Evolutionary conservation across 1,284 basidiomycete species (phyloP).

Genomic region (Rhizopogon parksii): DNA sequence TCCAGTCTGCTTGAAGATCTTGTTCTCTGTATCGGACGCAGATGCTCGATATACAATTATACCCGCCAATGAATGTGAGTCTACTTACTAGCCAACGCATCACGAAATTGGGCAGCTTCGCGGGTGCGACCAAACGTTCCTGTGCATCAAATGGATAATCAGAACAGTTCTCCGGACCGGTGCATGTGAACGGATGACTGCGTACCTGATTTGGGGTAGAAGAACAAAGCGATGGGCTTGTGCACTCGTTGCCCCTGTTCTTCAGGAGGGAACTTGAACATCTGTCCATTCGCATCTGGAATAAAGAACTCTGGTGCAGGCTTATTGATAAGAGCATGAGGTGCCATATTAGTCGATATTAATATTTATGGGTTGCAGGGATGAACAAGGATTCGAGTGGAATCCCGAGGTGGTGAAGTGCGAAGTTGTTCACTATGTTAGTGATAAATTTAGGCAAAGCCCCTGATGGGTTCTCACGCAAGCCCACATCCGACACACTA

Average conservation of each 20-base stretch:
- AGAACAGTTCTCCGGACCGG: conserved; percentile 4
- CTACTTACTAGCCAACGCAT: conserved; percentile 56
- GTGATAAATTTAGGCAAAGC: conserved; percentile 2
- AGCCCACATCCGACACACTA: conserved; percentile 3
- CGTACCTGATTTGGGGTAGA: conserved; percentile 60
- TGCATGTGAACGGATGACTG: background rate
- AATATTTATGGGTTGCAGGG: background rate
- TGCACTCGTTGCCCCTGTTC: conserved; percentile 35
- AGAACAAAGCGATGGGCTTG: conserved; percentile 62
- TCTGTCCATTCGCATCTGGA: conserved; percentile 41
- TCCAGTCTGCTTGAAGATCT: conserved; percentile 57
- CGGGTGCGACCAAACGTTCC: conserved; percentile 71
- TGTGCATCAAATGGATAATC: conserved; percentile 19
- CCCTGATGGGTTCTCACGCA: conserved; percentile 8
- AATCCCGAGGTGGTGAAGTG: background rate
- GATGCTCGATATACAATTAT: background rate
- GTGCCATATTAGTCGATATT: conserved; percentile 27
- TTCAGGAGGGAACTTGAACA: conserved; percentile 44
- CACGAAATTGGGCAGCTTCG: conserved; percentile 74
- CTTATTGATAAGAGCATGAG: conserved; percentile 37
- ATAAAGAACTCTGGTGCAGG: conserved; percentile 47
- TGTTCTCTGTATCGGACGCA: conserved; percentile 41
- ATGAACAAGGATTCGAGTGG: background rate
- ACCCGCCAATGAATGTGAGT: background rate
- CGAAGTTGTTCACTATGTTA: background rate